A percentile compares a stretch with the other conserved stretches of the same genome.
Conservation (phyloP, 2,329 filamentous ascomycete species). For the Parastagonospora nodorum region DNA sequence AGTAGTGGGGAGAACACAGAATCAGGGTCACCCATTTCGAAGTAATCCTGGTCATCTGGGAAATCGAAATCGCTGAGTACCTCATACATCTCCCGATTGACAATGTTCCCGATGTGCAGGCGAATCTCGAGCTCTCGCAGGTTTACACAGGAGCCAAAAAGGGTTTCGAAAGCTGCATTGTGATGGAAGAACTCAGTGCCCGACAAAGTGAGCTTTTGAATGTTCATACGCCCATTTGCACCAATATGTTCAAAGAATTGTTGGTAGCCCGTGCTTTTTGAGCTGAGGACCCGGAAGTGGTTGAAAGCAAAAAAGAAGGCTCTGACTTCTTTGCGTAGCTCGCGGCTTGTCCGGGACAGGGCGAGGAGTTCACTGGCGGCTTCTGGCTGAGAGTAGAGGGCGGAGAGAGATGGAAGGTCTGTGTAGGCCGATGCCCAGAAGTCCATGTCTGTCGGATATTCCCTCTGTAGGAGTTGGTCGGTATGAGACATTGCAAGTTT, state of each 20-base stretch:
- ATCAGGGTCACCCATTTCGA: no score
- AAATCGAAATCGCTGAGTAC: no score
- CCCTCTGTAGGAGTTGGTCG: no score
- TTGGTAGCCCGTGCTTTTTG: not conserved
- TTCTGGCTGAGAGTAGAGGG: no score
- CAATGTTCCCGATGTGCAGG: not conserved
- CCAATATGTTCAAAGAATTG: not conserved
- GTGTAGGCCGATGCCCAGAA: no score
- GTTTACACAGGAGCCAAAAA: not conserved
- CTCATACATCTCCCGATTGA: not conserved
- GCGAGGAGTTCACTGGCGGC: not conserved
- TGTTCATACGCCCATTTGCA: not conserved
- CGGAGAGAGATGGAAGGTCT: no score
- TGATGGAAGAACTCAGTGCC: not conserved
- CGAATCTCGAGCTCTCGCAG: not conserved
- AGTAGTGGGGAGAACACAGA: no score
- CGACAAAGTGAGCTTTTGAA: not conserved
- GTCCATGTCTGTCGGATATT: no score
- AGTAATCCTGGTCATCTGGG: no score
- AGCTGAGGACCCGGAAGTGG: not conserved
- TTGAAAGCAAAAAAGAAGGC: slow-evolving; percentile 1
- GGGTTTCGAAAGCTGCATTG: not conserved
- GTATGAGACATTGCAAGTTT: no score
- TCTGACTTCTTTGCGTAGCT: not conserved
- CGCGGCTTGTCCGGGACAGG: not conserved